Evolutionary conservation across 1,284 basidiomycete genomes (phyloP).

Genomic region (Cutaneotrichosporon sp.): DNA sequence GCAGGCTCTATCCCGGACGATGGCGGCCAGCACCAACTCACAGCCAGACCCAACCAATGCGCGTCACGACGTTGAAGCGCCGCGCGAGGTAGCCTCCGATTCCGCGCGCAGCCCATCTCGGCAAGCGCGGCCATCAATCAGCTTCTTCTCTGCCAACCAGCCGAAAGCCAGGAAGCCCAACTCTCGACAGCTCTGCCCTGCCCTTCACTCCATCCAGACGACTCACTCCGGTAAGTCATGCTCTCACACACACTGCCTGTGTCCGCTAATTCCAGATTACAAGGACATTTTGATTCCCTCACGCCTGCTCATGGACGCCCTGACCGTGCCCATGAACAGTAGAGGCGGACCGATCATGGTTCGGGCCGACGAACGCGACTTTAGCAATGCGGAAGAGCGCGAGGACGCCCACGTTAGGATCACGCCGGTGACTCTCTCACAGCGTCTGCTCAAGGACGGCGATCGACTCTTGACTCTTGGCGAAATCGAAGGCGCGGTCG

Average conservation of each 20-base stretch:
- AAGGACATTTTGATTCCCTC: not conserved
- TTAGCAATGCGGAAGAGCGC: not conserved
- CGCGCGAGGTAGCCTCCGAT: not conserved
- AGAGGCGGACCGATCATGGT: not conserved
- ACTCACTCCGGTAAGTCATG: not conserved
- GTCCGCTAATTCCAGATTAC: not conserved
- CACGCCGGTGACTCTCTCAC: not conserved
- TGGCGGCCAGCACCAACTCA: not conserved
- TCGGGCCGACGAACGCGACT: not conserved
- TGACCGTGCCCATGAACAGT: not conserved
- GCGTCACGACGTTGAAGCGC: not conserved
- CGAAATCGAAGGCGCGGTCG: not conserved
- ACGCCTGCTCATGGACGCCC: slow-evolving; percentile 3
- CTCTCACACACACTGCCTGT: not conserved
- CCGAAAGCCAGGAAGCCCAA: not conserved
- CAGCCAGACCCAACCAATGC: not conserved
- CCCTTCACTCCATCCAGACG: not conserved
- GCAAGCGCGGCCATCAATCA: not conserved
- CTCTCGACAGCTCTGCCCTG: not conserved
- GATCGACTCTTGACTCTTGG: not conserved
- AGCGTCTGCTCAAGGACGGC: slow-evolving; percentile 1
- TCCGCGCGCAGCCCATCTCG: not conserved
- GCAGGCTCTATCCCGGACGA: not conserved
- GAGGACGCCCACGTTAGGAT: not conserved
- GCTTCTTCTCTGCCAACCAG: not conserved